A percentile compares a stretch with the other conserved stretches of the same genome.
Evolutionary conservation across 768 basidiomycete species (phyloP).

Genomic region (Termitomyces sp.): DNA sequence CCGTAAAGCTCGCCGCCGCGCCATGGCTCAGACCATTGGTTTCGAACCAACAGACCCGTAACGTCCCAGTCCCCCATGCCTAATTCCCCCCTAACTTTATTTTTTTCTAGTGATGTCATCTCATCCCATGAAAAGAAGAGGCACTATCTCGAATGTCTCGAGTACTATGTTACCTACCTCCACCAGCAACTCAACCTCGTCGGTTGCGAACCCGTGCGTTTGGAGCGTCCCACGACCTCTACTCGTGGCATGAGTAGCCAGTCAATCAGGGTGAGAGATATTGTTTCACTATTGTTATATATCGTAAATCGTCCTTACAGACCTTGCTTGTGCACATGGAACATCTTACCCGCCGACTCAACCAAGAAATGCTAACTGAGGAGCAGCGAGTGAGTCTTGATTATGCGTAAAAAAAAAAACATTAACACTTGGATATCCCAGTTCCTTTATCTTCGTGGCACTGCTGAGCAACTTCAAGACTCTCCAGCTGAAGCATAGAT

Average conservation of each 20-base stretch:
- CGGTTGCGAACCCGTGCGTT: conserved; percentile 35
- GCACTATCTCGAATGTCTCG: conserved; percentile 66
- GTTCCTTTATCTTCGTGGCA: conserved; percentile 10
- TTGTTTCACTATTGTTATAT: not conserved
- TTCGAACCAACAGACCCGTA: conserved; percentile 61
- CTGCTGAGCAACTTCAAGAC: conserved; percentile 5
- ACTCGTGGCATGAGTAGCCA: conserved; percentile 49
- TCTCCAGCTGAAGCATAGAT: not conserved
- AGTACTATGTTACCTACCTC: conserved; percentile 63
- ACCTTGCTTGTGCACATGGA: conserved; percentile 72
- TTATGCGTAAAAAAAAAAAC: too few species aligned
- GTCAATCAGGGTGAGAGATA: conserved; percentile 50
- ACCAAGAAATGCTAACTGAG: conserved; percentile 43
- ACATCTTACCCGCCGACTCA: conserved; percentile 42
- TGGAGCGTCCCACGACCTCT: conserved; percentile 47
- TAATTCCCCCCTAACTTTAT: not conserved
- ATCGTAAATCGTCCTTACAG: conserved; percentile 22
- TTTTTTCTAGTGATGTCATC: conserved; percentile 50
- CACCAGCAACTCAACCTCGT: conserved; percentile 54
- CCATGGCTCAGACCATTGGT: conserved; percentile 47
- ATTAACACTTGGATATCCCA: not conserved
- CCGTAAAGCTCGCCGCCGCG: conserved; percentile 54
- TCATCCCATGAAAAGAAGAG: conserved; percentile 77
- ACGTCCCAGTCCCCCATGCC: conserved; percentile 12
- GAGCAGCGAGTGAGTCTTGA: conserved; percentile 42